Evolutionary conservation across 2,329 filamentous ascomycete species (phyloP), one percentile per base, ranked within the genome.

Genomic region (Albophoma yamanashiensis): DNA sequence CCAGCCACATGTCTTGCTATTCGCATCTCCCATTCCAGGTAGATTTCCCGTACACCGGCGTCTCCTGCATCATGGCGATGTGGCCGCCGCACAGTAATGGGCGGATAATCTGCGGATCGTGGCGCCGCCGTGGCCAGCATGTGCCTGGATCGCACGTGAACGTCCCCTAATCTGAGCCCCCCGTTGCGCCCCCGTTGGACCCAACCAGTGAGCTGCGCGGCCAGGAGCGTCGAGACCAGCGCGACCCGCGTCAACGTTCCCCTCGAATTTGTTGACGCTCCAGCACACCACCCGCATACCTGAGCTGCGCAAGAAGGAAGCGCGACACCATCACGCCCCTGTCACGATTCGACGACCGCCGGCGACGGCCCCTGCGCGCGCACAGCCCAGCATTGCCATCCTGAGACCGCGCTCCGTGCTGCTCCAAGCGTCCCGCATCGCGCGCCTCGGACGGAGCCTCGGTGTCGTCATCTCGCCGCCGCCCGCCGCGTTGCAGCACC

Each of bases 191-290:
- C 57, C 57, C 40, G 53, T 55, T 50, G 43, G 20, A 55, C 7
- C 36, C 47, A 42, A 9, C 58, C 52, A 43, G 47, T 47, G 31
- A 25, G 15, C 8, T 8, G 15, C 27, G 27, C 31, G 50, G 50
- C 50, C 20, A 53, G 50, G 31, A 11, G 50, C 20, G 45, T 52
- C 55, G 60, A 52, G 56, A 62, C 62, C 62, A 59, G 62, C 64
- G 61, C 65, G 65, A 64, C 62, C 62, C 63, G 64, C 63, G 62
- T 64, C 57, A 60, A 52, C 58, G 52, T 55, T 40, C 25, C 39
- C 31, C 25, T 40, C 52, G 39, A 40, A 55, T 34, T 59, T 59
- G 58, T 56, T 59, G 58, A 56, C 42, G 39, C 36, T 27, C 27
- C 38, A 55, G 50, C 58, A 60, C 57, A 36, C 56, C 60, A 27